Base-by-base conservation (phyloP, 306 rosid genomes). In the Calophaca sinica region DNA sequence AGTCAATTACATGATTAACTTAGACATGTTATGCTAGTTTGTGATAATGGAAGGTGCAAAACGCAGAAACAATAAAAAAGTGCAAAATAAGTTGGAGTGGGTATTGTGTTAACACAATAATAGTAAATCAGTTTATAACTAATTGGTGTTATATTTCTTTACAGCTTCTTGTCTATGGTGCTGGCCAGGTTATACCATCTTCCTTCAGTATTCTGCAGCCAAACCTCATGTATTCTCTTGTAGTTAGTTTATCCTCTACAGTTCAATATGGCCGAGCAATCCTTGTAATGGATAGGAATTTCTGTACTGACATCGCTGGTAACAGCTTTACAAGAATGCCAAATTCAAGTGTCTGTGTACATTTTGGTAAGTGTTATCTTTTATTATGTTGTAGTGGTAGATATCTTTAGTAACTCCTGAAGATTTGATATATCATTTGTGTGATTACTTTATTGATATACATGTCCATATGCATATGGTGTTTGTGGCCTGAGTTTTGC, bases 131-230 rank as follows among this genome's bases (percentile, higher is more conserved):
- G n/a, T 61, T 63, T 80, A 71, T 79, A 59, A 87, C 64, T 39
- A 6, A 14, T 48, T 78, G 38, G 5, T 81, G 61, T 60, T 7
- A 39, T 65, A 50, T 74, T 57, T 50, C 62, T 61, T 41, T 76
- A 5, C 93, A 94, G 98, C 88, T 94, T 82, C 84, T 91, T 66
- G 98, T 94, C 42, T 94, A 91, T 84, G 98, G 97, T 71, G 89
- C 90, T 42, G 98, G 97, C 76, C 80, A 86, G 73, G 97, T 91
- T 71, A 80, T 94, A 69, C 97, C 98, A 75, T 84, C 91, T 75
- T 87, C 98, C 32, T 75, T 94, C 57, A 89, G 62, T 31, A 72
- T 77, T 83, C 80, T 94, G 70, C 79, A 84, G 87, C 94, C 86
- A 71, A 80, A 84, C 83, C 86, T 91, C 62, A 49, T 42, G 77